Evolutionary conservation across 2,329 filamentous ascomycete genomes (phyloP).

Genomic region (Colletotrichum kahawae): DNA sequence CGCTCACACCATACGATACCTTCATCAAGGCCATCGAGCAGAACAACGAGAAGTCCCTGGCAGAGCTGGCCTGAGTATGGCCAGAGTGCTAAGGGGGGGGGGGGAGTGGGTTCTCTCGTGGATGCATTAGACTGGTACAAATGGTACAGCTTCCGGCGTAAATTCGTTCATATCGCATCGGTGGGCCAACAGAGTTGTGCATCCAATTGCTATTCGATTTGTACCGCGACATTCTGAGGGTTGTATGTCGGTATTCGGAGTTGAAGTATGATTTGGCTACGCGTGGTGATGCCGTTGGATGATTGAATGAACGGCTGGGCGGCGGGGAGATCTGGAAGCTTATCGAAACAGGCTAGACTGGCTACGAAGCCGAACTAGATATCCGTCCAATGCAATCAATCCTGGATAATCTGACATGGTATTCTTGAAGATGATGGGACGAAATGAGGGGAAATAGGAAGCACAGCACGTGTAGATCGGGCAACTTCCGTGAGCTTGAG

Average conservation of each 20-base stretch:
- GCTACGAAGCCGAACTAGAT: slow-evolving; percentile 20
- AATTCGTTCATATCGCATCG: neutral
- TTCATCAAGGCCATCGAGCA: slow-evolving; percentile 73
- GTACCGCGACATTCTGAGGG: slow-evolving; percentile 1
- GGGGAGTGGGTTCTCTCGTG: neutral
- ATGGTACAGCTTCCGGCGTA: slow-evolving; percentile 1
- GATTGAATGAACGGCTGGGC: neutral
- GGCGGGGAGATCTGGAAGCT: slow-evolving; percentile 1
- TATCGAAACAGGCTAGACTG: slow-evolving; percentile 18
- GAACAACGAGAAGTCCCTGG: slow-evolving; percentile 58
- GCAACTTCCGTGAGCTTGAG: slow-evolving; percentile 9
- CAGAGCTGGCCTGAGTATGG: slow-evolving; percentile 39
- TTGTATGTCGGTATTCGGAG: neutral
- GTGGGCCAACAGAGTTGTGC: neutral
- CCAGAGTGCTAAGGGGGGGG: neutral
- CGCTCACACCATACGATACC: slow-evolving; percentile 84
- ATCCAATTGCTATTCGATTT: neutral
- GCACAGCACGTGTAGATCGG: neutral
- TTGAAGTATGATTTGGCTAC: neutral
- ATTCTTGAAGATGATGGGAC: neutral
- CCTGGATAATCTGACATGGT: neutral
- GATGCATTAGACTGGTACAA: neutral
- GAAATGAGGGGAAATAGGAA: neutral
- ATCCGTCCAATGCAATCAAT: slow-evolving; percentile 11
- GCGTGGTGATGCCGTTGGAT: neutral